Evolutionary conservation across 2,329 filamentous ascomycete genomes (phyloP), one percentile per base, ranked within the genome.

Genomic region (Cordyceps fumosorosea): DNA sequence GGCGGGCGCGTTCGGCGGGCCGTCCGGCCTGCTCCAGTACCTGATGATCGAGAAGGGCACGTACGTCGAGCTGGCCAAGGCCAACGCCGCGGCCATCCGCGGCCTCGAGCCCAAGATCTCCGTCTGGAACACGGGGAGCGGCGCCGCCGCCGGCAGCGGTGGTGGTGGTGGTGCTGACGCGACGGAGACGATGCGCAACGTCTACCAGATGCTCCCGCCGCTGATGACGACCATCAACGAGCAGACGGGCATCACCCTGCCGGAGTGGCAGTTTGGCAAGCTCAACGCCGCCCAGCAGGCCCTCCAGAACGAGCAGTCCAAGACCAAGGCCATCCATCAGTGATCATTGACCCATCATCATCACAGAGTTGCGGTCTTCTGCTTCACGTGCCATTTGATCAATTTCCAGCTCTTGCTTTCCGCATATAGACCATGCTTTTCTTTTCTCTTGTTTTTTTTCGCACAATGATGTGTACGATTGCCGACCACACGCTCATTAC

Each of bases 81-180:
- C 89, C 56, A 96, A 96, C 68, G 90, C 89, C 53, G 73, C 81
- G 37, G 91, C 90, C 37, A 84, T 96, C 71, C 81, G 84, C 57
- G 91, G 91, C 29, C 76, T 96, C 67, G 84, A 92, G 73, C 91
- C 91, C 66, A 96, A 96, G 87, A 95, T 96, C 77, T 92, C 87
- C 65, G 86, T 93, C 29, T 96, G 91, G 91, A 95, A 91, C 72
- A 96, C 91, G 12, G 71, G 71, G 18, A 70, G 72, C 22, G 76
- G 74, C 29, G 73, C 74, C 47, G 72, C 75, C 48, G 72, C 74
- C 52, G 77, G 83, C 61, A 87, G 90, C 63, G 82, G 88, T 5
- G 70, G 88, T 4, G 71, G 83, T 61, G 87, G 90, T 63, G 82
- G 88, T 5, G 70, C 88, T 4, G 71, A 75, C 45, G 5, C 32